Evolutionary conservation across 768 basidiomycete species (phyloP), one percentile per base, ranked within the genome.

Genomic region (Podaxis sp.): DNA sequence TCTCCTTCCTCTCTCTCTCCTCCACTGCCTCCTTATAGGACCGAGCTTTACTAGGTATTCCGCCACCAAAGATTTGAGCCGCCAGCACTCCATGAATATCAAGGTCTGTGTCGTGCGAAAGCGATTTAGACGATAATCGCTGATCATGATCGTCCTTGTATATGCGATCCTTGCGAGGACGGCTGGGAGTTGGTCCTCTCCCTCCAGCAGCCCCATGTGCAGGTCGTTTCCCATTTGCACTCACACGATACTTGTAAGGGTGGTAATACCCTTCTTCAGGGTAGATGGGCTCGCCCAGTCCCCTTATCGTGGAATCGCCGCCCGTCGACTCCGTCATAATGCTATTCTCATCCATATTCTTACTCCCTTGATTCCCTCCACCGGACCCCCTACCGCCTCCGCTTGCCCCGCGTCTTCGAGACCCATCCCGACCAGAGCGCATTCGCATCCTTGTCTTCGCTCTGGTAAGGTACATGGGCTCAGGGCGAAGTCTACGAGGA

Each of bases 1-100:
- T 66, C 11, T 67, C 67, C 59, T 65, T 69, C 54, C 66, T 64
- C 51, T 69, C 44, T 5, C 37, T 54, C 51, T 52, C 54, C 50
- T 58, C 57, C 13, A 30, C 33, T 6, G 40, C 44, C 22, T 64
- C 63, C 15, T 55, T 55, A n/a, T 52, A 52, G 4, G 36, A 20
- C 28, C 15, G 20, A 24, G 28, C 52, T 3, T 33, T 40, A 8
- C 50, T 49, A 3, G 57, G 51, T 15, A 59, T 17, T 11, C 24
- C 49, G 17, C 58, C 50, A 24, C 50, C 51, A 51, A 60, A 41
- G 8, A 60, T 41, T 15, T 60, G 51, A 5, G 59, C 37, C 8
- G 59, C 37, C 2, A 60, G n/a, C 3, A 53, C 10, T 0, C 37
- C 50, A 10, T 48, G 57, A 5, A 58, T 20, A 24, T 49, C 57